Base-by-base conservation (phyloP, 2,329 filamentous ascomycete species). In the Fusarium abutilonis region DNA sequence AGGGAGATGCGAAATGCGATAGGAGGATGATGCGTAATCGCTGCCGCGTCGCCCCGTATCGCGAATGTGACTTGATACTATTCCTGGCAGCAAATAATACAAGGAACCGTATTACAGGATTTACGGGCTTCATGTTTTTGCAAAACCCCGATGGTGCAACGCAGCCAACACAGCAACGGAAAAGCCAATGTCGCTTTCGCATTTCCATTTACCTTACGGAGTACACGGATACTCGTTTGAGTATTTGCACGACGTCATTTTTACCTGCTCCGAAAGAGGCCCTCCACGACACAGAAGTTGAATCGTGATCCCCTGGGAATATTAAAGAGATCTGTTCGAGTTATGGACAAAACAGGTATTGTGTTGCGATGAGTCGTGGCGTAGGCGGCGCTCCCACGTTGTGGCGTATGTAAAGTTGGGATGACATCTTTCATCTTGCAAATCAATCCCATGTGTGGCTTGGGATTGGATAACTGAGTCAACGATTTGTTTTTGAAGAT, bases 1-100 rank as follows among this genome's bases (percentile, higher is more conserved):
- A 47, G 38, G 46, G 38, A 43, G 15, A 44, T 45, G 23, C 26
- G 31, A 28, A 41, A 43, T 29, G 17, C 45, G 42, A 63, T 50
- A 49, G 44, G 56, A 61, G 31, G 38, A 42, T 34, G 31, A 43
- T 47, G 31, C 28, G 46, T 47, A 44, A 52, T 31, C 54, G 40
- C 47, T 34, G 29, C 38, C 44, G 40, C 31, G 35, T 23, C 21
- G 4, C 21, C 51, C 60, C 52, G 61, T 53, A 43, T 48, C 36
- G 44, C 54, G 50, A 50, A 45, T 51, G 36, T 32, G 40, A 55
- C 51, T 28, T 53, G 62, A 48, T 63, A 42, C 62, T 65, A 66
- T 65, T 65, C 50, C 53, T 65, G 50, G 63, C 35, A 34, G 19
- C 29, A 41, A 40, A 36, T 52, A 19, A 13, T 29, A 47, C 32